Evolutionary conservation across 2,329 filamentous ascomycete genomes (phyloP).

Genomic region (Macroventuria anomochaeta): DNA sequence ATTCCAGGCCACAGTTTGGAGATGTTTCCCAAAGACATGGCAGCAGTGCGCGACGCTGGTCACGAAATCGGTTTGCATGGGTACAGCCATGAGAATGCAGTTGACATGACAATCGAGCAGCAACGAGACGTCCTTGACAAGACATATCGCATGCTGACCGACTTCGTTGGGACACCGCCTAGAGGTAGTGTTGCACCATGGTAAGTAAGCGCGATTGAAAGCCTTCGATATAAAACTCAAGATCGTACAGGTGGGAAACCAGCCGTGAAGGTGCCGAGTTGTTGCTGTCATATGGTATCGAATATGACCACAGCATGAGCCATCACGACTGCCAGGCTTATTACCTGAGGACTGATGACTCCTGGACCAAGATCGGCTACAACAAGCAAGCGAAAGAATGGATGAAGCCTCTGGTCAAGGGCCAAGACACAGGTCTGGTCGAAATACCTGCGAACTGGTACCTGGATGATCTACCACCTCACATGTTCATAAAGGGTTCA

Average conservation of each 20-base stretch:
- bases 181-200: slow-evolving; percentile 76
- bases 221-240: slow-evolving; percentile 46
- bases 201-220: slow-evolving; percentile 30
- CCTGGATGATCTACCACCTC: slow-evolving; percentile 64
- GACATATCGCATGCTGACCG: slow-evolving; percentile 73
- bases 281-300: slow-evolving; percentile 69
- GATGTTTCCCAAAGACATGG: slow-evolving; percentile 71
- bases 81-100: slow-evolving; percentile 77
- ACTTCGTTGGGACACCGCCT: slow-evolving; percentile 73
- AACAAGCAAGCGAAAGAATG: slow-evolving; percentile 65
- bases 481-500: slow-evolving; percentile 74
- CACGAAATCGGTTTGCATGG: slow-evolving; percentile 73
- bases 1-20: slow-evolving; percentile 68
- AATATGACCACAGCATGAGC: slow-evolving; percentile 72
- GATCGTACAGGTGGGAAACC: slow-evolving; percentile 64
- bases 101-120: slow-evolving; percentile 75
- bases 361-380: slow-evolving; percentile 73
- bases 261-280: slow-evolving; percentile 70
- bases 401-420: slow-evolving; percentile 70
- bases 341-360: slow-evolving; percentile 68
- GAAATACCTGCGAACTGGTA: slow-evolving; percentile 73
- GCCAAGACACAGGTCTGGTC: slow-evolving; percentile 66
- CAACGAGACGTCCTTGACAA: slow-evolving; percentile 77
- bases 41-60: slow-evolving; percentile 65
- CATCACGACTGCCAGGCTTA: slow-evolving; percentile 71